Evolutionary conservation across 2,329 filamentous ascomycete genomes (phyloP).

Genomic region (Diaporthe sp.): DNA sequence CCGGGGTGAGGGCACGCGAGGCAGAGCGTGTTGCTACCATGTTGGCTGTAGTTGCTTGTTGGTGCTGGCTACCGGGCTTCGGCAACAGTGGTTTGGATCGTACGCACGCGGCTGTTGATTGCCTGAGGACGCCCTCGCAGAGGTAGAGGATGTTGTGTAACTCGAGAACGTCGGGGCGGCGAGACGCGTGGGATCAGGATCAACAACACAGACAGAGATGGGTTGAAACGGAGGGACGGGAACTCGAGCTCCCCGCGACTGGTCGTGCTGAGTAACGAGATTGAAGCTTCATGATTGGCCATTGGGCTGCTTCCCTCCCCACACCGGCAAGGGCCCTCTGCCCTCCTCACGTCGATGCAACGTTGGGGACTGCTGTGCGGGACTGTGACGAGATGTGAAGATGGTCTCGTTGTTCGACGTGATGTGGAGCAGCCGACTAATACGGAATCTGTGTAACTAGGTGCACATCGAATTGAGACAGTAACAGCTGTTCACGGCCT

Average conservation of each 20-base stretch:
- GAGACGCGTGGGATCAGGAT: not conserved
- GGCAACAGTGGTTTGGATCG: not conserved
- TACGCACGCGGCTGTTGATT: not conserved
- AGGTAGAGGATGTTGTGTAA: constrained; percentile 1
- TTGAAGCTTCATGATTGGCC: not conserved
- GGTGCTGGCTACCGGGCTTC: not conserved
- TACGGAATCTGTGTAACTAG: not conserved
- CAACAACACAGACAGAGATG: not conserved
- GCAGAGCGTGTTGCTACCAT: constrained; percentile 42
- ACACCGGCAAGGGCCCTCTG: not conserved
- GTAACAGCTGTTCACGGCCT: not conserved
- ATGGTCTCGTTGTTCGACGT: not conserved
- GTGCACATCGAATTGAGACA: not conserved
- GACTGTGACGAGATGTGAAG: constrained; percentile 1
- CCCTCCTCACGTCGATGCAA: constrained; percentile 25
- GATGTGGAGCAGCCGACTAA: not conserved
- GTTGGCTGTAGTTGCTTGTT: not conserved
- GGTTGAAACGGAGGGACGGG: constrained; percentile 25
- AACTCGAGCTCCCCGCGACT: constrained; percentile 25
- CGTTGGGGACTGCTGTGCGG: not conserved
- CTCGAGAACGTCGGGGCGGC: not conserved
- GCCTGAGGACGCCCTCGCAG: not conserved
- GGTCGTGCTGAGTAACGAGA: not conserved
- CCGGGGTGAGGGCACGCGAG: constrained; percentile 36
- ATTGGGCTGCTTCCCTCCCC: not conserved